phyloP scores from a whole-genome alignment of 139 green algal species.

The Penium margaritaceum region DNA sequence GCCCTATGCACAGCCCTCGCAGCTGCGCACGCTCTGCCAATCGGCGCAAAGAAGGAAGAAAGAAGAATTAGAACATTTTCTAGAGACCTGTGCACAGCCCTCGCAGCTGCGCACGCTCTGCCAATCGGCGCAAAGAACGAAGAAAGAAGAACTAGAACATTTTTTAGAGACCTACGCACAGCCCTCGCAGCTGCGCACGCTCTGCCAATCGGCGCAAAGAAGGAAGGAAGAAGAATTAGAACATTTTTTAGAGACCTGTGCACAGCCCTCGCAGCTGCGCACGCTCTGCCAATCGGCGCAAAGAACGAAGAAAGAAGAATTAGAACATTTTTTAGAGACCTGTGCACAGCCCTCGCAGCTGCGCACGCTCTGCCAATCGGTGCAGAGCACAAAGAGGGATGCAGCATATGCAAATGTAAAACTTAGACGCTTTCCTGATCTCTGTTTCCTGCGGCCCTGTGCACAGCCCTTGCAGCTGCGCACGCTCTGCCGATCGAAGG shows the following conservation, averaged over 20 bases:
- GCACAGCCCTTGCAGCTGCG: no score
- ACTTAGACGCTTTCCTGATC: no score
- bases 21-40: neutral
- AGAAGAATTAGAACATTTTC: conserved; percentile 27
- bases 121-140: neutral
- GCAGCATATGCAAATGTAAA: no score
- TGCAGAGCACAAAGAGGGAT: no score
- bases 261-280: conserved; percentile 14
- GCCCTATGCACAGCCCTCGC: conserved; percentile 20
- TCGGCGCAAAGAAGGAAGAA: neutral
- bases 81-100: conserved; percentile 23
- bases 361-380: no score
- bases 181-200: conserved; percentile 4
- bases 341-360: no score
- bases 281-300: neutral
- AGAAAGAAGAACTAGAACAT: conserved; percentile 13
- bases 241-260: conserved; percentile 30
- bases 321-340: no score
- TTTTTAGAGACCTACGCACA: conserved; percentile 13
- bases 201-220: neutral
- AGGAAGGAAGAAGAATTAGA: no score
- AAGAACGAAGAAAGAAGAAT: no score
- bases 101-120: conserved; percentile 1
- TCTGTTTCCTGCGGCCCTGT: no score
- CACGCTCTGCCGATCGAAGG: no score